Conservation (phyloP, 116 monocot species). For the Dioscorea cayenensis region DNA sequence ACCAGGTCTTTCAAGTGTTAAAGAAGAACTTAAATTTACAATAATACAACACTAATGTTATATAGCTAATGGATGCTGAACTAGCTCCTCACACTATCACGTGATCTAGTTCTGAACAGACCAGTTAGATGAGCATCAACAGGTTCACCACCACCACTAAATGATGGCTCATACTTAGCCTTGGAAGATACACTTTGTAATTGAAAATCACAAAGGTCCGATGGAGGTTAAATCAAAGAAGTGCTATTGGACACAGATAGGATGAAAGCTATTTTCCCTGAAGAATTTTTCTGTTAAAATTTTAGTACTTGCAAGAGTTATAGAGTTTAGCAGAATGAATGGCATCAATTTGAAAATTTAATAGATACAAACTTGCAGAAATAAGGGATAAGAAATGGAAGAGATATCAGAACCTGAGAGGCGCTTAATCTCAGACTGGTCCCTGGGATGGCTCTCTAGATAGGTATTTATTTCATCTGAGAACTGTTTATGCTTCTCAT, state of each 20-base stretch:
- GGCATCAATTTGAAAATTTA: neutral
- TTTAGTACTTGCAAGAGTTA: neutral
- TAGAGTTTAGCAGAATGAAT: neutral
- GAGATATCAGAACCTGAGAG: conserved; percentile 59
- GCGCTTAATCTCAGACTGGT: conserved; percentile 58
- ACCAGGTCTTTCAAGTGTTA: too few relatives aligned
- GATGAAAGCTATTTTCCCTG: neutral
- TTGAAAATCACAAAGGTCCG: neutral
- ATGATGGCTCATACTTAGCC: neutral
- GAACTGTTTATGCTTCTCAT: conserved; percentile 54
- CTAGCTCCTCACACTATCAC: too few relatives aligned
- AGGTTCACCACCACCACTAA: neutral
- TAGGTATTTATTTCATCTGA: conserved; percentile 53
- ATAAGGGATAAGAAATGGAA: neutral
- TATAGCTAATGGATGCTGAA: too few relatives aligned
- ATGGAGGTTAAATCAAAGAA: neutral
- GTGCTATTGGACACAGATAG: neutral
- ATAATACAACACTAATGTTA: too few relatives aligned
- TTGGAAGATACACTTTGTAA: neutral
- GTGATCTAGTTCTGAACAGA: neutral
- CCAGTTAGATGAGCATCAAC: neutral
- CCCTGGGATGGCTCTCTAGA: conserved; percentile 33
- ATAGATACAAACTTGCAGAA: neutral
- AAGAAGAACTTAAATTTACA: too few relatives aligned
- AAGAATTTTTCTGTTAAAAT: neutral